Evolutionary conservation across 2,329 filamentous ascomycete species (phyloP), one percentile per base, ranked within the genome.

Genomic region (Neonectria ditissima): DNA sequence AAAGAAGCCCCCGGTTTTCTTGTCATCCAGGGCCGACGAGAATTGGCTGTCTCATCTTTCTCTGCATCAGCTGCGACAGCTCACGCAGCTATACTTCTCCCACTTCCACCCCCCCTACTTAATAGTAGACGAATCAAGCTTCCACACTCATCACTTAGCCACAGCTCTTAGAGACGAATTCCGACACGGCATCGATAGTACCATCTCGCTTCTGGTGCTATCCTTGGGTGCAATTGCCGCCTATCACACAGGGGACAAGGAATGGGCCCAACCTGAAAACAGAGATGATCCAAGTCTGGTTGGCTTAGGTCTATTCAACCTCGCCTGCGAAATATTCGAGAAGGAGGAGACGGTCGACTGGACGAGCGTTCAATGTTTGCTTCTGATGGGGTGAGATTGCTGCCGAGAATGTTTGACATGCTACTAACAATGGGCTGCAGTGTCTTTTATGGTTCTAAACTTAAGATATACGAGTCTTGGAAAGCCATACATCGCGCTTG

Each of bases 1-100:
- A 14, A 59, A 18, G 5, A 39, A 28, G 2, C 52, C 62, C 0
- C 65, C 62, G 5, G 8, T 7, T 2, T 58, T 55, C 16, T 45
- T 65, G 3, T 28, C 28, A 4, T 34, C 41, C 0, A 16, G 16
- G 5, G 13, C 14, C 3, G 20, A 50, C 2, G 16, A 48, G 0
- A 26, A 32, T n/a, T 69, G 65, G 66, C 28, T 69, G n/a, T 67
- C 62, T 6, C 56, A 59, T 7, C 13, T 69, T 0, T 65, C 65
- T 0, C 16, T 67, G 2, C 59, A 59, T 2, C 62, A 65, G 8
- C 45, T 65, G 10, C 50, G 53, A n/a, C 48, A 55, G 11, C 18
- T 69, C 0, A 61, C 59, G 2, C 57, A 63, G 26, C 52, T 53
- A 1, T 69, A 69, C 16, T 67, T 69, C 14, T 34, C 59, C 9